Evolutionary conservation across 2,329 filamentous ascomycete genomes (phyloP).

Genomic region (Aciculosporium take): DNA sequence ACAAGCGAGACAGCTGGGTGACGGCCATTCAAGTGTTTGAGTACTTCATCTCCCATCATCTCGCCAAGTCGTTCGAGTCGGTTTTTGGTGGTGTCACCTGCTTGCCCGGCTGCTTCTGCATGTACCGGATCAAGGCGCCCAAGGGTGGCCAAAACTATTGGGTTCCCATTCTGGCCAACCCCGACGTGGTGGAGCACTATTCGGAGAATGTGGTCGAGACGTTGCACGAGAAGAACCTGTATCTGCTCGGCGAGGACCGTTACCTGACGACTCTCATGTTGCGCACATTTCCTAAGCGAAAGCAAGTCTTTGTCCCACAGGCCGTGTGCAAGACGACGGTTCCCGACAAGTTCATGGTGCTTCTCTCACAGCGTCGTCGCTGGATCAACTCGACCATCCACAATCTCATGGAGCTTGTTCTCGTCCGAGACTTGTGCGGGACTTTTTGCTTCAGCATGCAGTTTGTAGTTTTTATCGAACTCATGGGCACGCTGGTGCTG

Average conservation of each 20-base stretch:
- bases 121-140: constrained; percentile 99
- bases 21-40: constrained; percentile 98
- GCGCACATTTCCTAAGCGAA: constrained; percentile 95
- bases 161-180: constrained; percentile 96
- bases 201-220: constrained; percentile 98
- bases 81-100: constrained; percentile 98
- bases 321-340: constrained; percentile 98
- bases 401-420: constrained; percentile 92
- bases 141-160: constrained; percentile 99
- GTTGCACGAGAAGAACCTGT: constrained; percentile 90
- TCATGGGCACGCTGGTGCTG: constrained; percentile 85
- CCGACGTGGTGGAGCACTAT: constrained; percentile 97
- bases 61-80: constrained; percentile 93
- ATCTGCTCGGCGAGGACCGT: constrained; percentile 84
- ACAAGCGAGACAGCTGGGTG: constrained; percentile 90
- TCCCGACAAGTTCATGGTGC: constrained; percentile 78
- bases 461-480: constrained; percentile 90
- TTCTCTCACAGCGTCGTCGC: constrained; percentile 85
- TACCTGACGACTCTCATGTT: constrained; percentile 96
- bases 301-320: constrained; percentile 96
- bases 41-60: constrained; percentile 97
- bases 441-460: constrained; percentile 99
- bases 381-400: constrained; percentile 99
- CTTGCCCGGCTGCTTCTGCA: constrained; percentile 97
- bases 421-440: constrained; percentile 90